Conservation (phyloP, 441 rosid genomes). For the Euphorbia neoarborescens region DNA sequence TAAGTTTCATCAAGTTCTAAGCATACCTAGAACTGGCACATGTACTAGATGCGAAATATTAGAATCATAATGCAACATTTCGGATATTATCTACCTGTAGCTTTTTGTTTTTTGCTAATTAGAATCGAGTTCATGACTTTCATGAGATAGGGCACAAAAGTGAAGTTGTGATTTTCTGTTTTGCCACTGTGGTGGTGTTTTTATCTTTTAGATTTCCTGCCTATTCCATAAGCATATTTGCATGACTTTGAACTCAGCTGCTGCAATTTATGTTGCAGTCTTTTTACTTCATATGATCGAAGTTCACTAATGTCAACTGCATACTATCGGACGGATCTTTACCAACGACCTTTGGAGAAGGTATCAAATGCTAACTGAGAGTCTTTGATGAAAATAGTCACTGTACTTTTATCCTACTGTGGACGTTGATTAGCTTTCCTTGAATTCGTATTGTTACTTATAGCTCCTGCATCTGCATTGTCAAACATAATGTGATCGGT, state of each 20-base stretch:
- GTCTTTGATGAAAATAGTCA: not conserved
- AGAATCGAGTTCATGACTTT: not conserved
- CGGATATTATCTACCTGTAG: not conserved
- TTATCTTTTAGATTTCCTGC: not conserved
- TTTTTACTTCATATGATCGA: constrained; percentile 71
- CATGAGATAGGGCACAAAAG: not conserved
- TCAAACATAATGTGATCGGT: not conserved
- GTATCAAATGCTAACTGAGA: constrained; percentile 27
- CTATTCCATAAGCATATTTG: not conserved
- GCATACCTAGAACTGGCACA: too few species aligned
- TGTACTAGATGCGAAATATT: not conserved
- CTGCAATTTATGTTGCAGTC: constrained; percentile 41
- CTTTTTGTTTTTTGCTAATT: not conserved
- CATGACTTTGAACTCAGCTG: not conserved
- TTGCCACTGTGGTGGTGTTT: not conserved
- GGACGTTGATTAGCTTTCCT: not conserved
- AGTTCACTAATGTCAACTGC: constrained; percentile 79
- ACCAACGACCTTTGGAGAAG: constrained; percentile 47
- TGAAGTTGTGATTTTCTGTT: not conserved
- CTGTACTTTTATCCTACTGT: not conserved
- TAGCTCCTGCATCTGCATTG: not conserved
- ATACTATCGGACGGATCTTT: constrained; percentile 69
- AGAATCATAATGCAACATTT: not conserved
- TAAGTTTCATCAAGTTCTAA: not conserved
- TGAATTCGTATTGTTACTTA: not conserved